Base-by-base conservation (phyloP, 441 rosid species). In the Bruguiera hainesii region DNA sequence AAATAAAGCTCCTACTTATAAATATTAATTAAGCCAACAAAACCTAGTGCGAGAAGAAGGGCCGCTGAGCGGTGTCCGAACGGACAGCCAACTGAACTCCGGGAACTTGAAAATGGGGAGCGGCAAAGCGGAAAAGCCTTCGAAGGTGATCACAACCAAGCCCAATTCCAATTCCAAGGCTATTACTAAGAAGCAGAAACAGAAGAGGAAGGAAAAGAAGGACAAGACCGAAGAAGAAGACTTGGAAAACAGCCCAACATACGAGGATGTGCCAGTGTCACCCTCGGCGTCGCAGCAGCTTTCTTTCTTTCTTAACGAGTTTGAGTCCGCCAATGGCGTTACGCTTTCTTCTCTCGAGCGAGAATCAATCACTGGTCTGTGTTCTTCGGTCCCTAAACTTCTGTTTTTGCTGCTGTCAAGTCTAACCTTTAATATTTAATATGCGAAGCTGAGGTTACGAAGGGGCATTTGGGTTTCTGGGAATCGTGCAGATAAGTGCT, bases 321-420 rank as follows among this genome's bases (percentile, higher is more conserved):
- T 86, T 55, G 85, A 89, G 63, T 86, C 93, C 18, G 85, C 89
- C 76, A 83, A 79, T 76, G 83, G 73, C 58, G 66, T 93, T 7
- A 71, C 73, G 23, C 87, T 89, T 11, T 90, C 94, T 37, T 81
- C 93, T 63, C 82, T 90, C 59, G 97, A 90, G 85, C 83, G 86
- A 37, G 93, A 93, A 66, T 78, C 92, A 30, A 76, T 87, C 49
- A 76, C 73, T 74, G 96, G 94, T 89, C 42, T 15, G 18, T 19
- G 3, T 16, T 9, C 15, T 53, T 53, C 26, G 20, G 57, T 7
- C 23, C 16, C 28, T 53, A 10, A 19, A n/a, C 21, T n/a, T 51
- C 5, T 51, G 8, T 53, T 2, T 20, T 53, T 21, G 57, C 29
- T 8, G 13, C 11, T 21, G 26, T 3, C 15, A 9, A 25, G 26